Base-by-base conservation (phyloP, 805 yeast genomes). In the Candida ulmi region DNA sequence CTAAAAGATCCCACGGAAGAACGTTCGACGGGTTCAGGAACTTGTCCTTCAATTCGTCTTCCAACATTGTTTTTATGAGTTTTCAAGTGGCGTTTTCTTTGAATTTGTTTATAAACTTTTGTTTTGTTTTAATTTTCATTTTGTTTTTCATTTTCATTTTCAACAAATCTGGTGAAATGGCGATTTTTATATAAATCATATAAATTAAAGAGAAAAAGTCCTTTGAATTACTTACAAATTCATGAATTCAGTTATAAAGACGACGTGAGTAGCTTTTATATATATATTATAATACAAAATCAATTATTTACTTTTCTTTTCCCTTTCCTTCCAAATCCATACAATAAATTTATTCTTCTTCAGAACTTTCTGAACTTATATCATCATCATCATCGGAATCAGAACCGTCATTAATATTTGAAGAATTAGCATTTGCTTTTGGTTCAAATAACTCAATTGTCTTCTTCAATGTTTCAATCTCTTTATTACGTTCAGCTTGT, bases 391-490 rank as follows among this genome's bases (percentile, higher is more conserved):
- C 80, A 43, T 70, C 72, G 34, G 72, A 68, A 37, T 61, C 67
- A 33, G 61, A 63, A 39, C 60, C 66, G 39, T 56, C 54, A 28
- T 60, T 23, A 31, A 37, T 33, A 11, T 38, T 39, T 21, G 42
- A 38, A 4, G 44, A 39, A 7, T 40, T 47, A 15, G 46, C 45
- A 25, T 47, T 39, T 15, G 54, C 42, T 30, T 54, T n/a, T n/a
- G n/a, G 51, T 23, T 83, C 84, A 50, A 83, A 71, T 52, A 85
- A 81, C 48, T 85, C 88, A 52, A 91, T 68, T 62, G 88, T 81
- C 60, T 77, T 76, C 60, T 79, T 83, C 55, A 85, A 69, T 51
- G 73, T 75, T 55, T 80, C 88, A 50, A 85, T 81, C 63, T 82
- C 83, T 47, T 71, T 69, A 35, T 68, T 66, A 54, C 78, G 83